Evolutionary conservation across 1,284 basidiomycete species (phyloP).

Genomic region (Heliocybe sulcata): DNA sequence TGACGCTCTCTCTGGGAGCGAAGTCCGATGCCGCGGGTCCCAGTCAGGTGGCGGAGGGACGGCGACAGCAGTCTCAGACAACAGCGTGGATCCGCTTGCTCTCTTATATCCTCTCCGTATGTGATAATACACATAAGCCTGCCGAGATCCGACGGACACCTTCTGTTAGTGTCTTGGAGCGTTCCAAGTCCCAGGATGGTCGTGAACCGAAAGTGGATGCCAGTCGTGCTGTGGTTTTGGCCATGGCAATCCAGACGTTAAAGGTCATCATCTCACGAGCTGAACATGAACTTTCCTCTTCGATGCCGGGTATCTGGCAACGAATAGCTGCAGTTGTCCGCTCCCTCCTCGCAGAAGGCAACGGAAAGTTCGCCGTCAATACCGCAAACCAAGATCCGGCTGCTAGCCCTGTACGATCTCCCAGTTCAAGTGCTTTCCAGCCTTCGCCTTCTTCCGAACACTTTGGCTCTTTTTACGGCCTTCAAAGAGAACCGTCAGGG

Average conservation of each 20-base stretch:
- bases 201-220: slow-evolving; percentile 13
- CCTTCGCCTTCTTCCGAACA: slow-evolving; percentile 1
- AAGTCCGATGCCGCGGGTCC: slow-evolving; percentile 35
- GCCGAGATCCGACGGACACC: slow-evolving; percentile 12
- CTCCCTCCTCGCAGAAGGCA: slow-evolving; percentile 46
- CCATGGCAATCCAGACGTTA: slow-evolving; percentile 58
- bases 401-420: slow-evolving; percentile 38
- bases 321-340: slow-evolving; percentile 45
- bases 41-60: slow-evolving; percentile 34
- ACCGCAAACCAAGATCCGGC: slow-evolving; percentile 30
- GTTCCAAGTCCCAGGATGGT: slow-evolving; percentile 39
- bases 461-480: not conserved
- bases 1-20: slow-evolving; percentile 49
- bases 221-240: slow-evolving; percentile 37
- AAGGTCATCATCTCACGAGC: slow-evolving; percentile 65
- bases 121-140: slow-evolving; percentile 22
- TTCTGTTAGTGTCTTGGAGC: slow-evolving; percentile 16
- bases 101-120: slow-evolving; percentile 46
- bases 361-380: slow-evolving; percentile 44
- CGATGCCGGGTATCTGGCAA: slow-evolving; percentile 53
- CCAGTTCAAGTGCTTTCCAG: slow-evolving; percentile 23
- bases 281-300: slow-evolving; percentile 46
- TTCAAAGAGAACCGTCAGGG: slow-evolving; percentile 6
- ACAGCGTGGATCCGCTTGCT: slow-evolving; percentile 63
- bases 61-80: slow-evolving; percentile 35